A percentile compares a stretch with the other conserved stretches of the same genome.
phyloP scores from a whole-genome alignment of 2,329 filamentous ascomycete species.

The Fusarium chaquense region DNA sequence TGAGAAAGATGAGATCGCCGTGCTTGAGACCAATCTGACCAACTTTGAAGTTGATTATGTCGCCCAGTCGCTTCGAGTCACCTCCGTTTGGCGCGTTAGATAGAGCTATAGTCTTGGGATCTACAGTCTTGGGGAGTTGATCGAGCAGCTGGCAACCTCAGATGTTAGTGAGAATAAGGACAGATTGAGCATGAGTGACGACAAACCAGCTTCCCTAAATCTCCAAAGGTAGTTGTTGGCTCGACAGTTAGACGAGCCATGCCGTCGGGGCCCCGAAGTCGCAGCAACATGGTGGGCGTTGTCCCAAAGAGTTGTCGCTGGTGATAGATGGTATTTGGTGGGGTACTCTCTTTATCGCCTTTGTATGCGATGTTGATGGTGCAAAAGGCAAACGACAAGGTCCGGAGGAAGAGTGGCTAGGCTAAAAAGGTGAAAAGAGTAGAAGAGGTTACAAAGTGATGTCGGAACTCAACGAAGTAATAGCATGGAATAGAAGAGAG shows the following conservation, averaged over 20 bases:
- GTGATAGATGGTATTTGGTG: slow-evolving; percentile 18
- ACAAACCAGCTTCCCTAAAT: slow-evolving; percentile 67
- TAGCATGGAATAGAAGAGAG: slow-evolving; percentile 18
- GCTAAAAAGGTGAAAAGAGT: background rate
- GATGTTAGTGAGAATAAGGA: slow-evolving; percentile 31
- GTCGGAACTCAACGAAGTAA: slow-evolving; percentile 40
- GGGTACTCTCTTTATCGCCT: slow-evolving; percentile 20
- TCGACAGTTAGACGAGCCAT: slow-evolving; percentile 88
- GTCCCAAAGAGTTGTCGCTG: slow-evolving; percentile 15
- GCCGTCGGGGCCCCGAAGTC: slow-evolving; percentile 91
- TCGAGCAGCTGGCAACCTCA: slow-evolving; percentile 62
- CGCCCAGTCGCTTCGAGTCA: slow-evolving; percentile 68
- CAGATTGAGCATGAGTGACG: background rate
- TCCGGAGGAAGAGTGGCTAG: background rate
- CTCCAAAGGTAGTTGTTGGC: slow-evolving; percentile 76
- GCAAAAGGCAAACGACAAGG: background rate
- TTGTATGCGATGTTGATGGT: background rate
- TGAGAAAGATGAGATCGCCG: slow-evolving; percentile 90
- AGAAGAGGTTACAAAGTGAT: slow-evolving; percentile 25
- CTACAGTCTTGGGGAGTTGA: slow-evolving; percentile 71
- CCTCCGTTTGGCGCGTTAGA: slow-evolving; percentile 71
- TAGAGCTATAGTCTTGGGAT: slow-evolving; percentile 69
- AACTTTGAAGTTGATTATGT: slow-evolving; percentile 68
- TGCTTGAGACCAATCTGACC: slow-evolving; percentile 75
- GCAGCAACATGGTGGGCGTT: slow-evolving; percentile 75